Evolutionary conservation across 345 rosid genomes (phyloP).

Genomic region (Populus davidiana): DNA sequence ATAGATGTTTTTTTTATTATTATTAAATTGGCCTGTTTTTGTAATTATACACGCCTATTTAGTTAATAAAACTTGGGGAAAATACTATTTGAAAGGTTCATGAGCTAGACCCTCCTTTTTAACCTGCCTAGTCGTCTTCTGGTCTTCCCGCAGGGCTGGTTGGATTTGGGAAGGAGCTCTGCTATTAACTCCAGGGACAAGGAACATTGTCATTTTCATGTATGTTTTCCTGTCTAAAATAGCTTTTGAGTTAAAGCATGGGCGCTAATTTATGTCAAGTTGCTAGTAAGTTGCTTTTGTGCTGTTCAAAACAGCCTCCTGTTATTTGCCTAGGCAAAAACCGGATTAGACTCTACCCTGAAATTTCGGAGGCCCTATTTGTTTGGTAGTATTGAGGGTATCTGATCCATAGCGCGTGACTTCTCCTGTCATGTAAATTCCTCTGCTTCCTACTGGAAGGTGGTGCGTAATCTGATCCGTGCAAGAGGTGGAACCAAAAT

Average conservation of each 20-base stretch:
- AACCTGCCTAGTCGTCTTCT: not conserved
- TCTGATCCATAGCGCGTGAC: not conserved
- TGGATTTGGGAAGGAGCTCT: not conserved
- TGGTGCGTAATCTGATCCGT: not conserved
- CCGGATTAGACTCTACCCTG: not conserved
- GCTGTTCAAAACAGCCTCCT: not conserved
- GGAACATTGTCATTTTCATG: not conserved
- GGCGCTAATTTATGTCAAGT: not conserved
- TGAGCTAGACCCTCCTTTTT: not conserved
- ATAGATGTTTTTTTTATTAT: not conserved
- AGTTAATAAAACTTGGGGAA: not conserved
- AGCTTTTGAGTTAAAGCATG: not conserved
- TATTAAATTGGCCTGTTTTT: not conserved
- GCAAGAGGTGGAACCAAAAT: not conserved
- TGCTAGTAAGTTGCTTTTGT: not conserved
- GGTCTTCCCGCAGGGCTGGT: not conserved
- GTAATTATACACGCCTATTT: constrained; percentile 5
- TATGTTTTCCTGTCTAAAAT: not conserved
- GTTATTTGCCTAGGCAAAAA: not conserved
- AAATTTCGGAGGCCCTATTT: not conserved
- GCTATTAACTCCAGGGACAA: not conserved
- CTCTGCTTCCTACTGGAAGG: not conserved
- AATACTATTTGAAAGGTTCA: not conserved
- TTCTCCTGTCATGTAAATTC: not conserved
- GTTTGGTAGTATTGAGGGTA: not conserved